These are phyloP conservation scores for Solanum neorickii DNA, from an alignment of 257 asterid species.

Conservation along the genomic window DNA sequence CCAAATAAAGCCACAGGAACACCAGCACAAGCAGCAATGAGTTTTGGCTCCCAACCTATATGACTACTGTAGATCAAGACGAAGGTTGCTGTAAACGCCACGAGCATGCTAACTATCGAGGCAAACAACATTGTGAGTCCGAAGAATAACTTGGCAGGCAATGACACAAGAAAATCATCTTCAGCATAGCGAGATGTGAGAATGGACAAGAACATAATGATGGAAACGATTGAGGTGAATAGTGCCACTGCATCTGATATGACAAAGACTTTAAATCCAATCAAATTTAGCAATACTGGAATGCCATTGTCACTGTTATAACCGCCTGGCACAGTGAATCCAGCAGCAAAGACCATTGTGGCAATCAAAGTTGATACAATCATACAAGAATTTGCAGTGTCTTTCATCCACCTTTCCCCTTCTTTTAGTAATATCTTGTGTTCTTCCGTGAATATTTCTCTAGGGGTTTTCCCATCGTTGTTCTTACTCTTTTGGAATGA, in stretches of 20 bases:
- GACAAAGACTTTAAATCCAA: conserved; percentile 7
- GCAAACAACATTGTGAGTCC: not conserved
- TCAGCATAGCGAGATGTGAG: not conserved
- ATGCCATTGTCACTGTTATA: not conserved
- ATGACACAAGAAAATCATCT: not conserved
- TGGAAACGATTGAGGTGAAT: not conserved
- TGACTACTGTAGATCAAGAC: too few species aligned
- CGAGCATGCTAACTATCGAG: not conserved
- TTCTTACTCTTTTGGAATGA: not conserved
- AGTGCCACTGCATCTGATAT: conserved; percentile 10
- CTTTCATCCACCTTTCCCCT: conserved; percentile 29
- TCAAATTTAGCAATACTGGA: not conserved
- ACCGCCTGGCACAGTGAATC: conserved; percentile 29
- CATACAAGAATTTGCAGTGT: conserved; percentile 27
- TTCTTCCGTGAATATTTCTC: conserved; percentile 4
- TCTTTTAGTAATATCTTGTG: conserved; percentile 10
- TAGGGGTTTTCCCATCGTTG: not conserved
- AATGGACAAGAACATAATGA: conserved; percentile 3
- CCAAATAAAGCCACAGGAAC: too few species aligned
- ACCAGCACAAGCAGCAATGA: too few species aligned
- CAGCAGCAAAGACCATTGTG: conserved; percentile 26
- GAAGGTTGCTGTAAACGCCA: too few species aligned
- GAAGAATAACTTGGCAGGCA: not conserved
- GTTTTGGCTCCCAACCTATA: too few species aligned
- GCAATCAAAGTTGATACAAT: conserved; percentile 20